phyloP scores from a whole-genome alignment of 2,329 filamentous ascomycete species.

The Trichocomaceae sp. region DNA sequence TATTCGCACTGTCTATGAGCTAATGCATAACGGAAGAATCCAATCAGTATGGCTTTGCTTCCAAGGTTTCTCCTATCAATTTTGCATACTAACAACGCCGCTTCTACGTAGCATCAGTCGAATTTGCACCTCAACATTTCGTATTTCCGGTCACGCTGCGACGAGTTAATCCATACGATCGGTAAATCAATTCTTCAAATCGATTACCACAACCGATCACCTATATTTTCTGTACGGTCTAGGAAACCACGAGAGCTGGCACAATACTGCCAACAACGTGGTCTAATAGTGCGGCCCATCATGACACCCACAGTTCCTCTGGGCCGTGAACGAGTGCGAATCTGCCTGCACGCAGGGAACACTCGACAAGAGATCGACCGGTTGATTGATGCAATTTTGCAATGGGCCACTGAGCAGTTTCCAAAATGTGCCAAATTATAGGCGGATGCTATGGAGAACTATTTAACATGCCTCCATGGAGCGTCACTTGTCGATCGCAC shows the following conservation, averaged over 20 bases:
- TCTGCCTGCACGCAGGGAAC: conserved; percentile 65
- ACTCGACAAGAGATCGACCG: conserved; percentile 51
- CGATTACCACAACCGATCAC: conserved; percentile 46
- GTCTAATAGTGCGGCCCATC: conserved; percentile 58
- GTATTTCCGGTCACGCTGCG: conserved; percentile 42
- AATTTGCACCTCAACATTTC: conserved; percentile 42
- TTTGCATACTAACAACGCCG: not conserved
- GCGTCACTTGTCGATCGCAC: too few relatives aligned
- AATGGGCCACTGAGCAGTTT: conserved; percentile 37
- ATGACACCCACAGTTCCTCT: conserved; percentile 61
- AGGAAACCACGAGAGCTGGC: conserved; percentile 54
- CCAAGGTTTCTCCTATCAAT: not conserved
- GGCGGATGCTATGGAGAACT: too few relatives aligned
- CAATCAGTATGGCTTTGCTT: conserved; percentile 31
- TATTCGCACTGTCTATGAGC: conserved; percentile 53
- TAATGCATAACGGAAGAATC: conserved; percentile 48
- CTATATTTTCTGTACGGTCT: conserved; percentile 60
- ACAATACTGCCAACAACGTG: conserved; percentile 51
- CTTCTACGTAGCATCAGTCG: conserved; percentile 5
- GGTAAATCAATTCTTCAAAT: conserved; percentile 31
- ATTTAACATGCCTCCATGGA: not conserved
- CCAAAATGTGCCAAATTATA: not conserved
- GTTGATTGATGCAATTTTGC: conserved; percentile 43
- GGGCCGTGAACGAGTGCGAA: conserved; percentile 57
- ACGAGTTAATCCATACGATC: conserved; percentile 25